Base-by-base conservation (phyloP, 2,329 filamentous ascomycete genomes). In the Dryadomyces quercus-mongolicae region DNA sequence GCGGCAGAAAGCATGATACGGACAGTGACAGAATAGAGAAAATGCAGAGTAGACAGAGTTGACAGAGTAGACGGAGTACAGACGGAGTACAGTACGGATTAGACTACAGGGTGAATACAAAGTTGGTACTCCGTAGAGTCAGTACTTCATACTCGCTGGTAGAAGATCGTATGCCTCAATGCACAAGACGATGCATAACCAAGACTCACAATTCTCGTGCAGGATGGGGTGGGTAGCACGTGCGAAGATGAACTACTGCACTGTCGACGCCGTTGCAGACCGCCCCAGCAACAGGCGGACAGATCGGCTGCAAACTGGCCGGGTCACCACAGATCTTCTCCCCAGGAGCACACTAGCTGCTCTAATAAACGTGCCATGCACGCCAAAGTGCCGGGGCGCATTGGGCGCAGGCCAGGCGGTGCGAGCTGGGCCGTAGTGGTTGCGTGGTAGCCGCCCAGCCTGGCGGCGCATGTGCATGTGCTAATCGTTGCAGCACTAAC, bases 401-500 rank as follows among this genome's bases (percentile, higher is more conserved):
- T 31, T 18, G 49, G 36, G 20, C 21, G n/a, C 42, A 20, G 20
- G 36, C 49, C 12, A 34, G 18, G 36, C 48, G n/a, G 47, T 25
- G 7, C 48, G 36, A 42, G 36, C 38, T n/a, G 15, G 15, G 38
- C 12, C 38, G 49, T 45, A 52, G 42, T 45, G 40, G 49, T 51
- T 51, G 49, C 20, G 49, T 51, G 49, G 49, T 40, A 50, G 48
- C 48, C 31, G 49, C 36, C 50, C 42, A 34, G 42, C 40, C 31
- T 44, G 22, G 42, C 50, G 40, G 42, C 50, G 25, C 49, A 34
- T 45, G 22, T 45, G 42, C 50, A 45, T 45, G 25, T 52, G n/a
- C 38, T 51, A 44, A 34, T 51, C 16, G 49, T 51, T 44, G 40
- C 49, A 51, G 49, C 50, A 52, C 50, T 52, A 52, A 52, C 50